Evolutionary conservation across 2,329 filamentous ascomycete species (phyloP).

Genomic region (Hypoxylon sp.): DNA sequence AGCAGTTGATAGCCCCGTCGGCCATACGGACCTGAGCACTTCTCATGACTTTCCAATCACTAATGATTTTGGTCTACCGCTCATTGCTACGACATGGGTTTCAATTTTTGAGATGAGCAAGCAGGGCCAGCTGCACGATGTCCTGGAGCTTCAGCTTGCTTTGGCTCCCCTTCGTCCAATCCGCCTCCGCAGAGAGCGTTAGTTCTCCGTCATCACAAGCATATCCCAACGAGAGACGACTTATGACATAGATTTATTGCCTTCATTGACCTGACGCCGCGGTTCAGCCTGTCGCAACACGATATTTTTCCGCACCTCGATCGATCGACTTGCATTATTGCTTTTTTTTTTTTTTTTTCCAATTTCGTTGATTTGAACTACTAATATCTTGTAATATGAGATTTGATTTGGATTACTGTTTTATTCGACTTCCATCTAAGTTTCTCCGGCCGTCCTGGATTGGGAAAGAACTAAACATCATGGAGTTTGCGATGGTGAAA

Average conservation of each 20-base stretch:
- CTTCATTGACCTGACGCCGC: constrained; percentile 45
- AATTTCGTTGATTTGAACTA: constrained; percentile 44
- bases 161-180: constrained; percentile 25
- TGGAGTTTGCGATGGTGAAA: constrained; percentile 47
- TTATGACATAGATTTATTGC: constrained; percentile 56
- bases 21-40: not conserved
- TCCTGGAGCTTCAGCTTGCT: constrained; percentile 18
- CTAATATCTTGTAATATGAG: constrained; percentile 55
- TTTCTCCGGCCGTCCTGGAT: constrained; percentile 44
- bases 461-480: constrained; percentile 45
- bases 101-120: constrained; percentile 16
- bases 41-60: constrained; percentile 12
- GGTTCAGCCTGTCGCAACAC: constrained; percentile 33
- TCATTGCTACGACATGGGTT: constrained; percentile 5
- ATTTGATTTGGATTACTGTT: constrained; percentile 45
- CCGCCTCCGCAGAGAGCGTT: constrained; percentile 35
- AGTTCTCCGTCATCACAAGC: constrained; percentile 48
- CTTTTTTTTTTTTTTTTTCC: constrained; percentile 35
- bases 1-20: constrained; percentile 1
- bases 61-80: constrained; percentile 3
- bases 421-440: constrained; percentile 40
- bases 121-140: constrained; percentile 11
- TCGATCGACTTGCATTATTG: constrained; percentile 39
- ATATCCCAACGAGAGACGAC: constrained; percentile 55
- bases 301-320: constrained; percentile 34